Conservation (phyloP, 2,329 filamentous ascomycete species). For the Aspergillus pseudoglaucus region DNA sequence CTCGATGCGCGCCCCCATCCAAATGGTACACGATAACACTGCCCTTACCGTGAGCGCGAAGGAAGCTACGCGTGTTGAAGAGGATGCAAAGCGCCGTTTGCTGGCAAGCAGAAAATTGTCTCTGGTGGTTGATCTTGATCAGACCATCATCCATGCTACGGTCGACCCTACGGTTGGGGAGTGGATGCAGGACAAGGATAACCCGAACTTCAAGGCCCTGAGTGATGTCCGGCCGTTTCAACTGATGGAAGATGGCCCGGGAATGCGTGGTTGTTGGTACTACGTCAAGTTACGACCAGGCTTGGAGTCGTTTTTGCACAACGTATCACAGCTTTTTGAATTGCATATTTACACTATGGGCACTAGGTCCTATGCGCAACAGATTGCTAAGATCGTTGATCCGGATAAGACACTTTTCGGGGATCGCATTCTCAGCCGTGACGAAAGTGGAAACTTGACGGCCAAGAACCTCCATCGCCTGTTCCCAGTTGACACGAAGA, state of each 20-base stretch:
- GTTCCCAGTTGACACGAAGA: slow-evolving; percentile 95
- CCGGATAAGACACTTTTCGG: slow-evolving; percentile 84
- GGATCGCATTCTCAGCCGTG: slow-evolving; percentile 89
- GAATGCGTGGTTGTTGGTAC: slow-evolving; percentile 78
- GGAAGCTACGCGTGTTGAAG: slow-evolving; percentile 75
- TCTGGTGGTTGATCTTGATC: slow-evolving; percentile 92
- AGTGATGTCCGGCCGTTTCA: slow-evolving; percentile 86
- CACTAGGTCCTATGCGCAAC: slow-evolving; percentile 88
- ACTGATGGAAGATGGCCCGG: slow-evolving; percentile 74
- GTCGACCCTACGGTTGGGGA: slow-evolving; percentile 94
- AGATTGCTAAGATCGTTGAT: slow-evolving; percentile 88
- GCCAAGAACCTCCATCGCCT: slow-evolving; percentile 84
- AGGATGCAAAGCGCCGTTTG: slow-evolving; percentile 77
- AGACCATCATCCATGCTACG: slow-evolving; percentile 96
- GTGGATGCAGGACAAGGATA: slow-evolving; percentile 82
- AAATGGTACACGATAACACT: slow-evolving; percentile 89
- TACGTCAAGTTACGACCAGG: slow-evolving; percentile 97
- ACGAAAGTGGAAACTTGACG: slow-evolving; percentile 90
- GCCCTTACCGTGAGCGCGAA: slow-evolving; percentile 75
- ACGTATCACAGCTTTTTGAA: slow-evolving; percentile 76
- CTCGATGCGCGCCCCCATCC: slow-evolving; percentile 80
- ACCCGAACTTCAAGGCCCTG: slow-evolving; percentile 85
- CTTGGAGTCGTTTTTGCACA: slow-evolving; percentile 69
- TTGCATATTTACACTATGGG: slow-evolving; percentile 99
- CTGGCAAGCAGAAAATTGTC: slow-evolving; percentile 77